These are phyloP conservation scores for Penicillium steckii DNA, from an alignment of 495 filamentous ascomycete genomes.

Conservation along the genomic window DNA sequence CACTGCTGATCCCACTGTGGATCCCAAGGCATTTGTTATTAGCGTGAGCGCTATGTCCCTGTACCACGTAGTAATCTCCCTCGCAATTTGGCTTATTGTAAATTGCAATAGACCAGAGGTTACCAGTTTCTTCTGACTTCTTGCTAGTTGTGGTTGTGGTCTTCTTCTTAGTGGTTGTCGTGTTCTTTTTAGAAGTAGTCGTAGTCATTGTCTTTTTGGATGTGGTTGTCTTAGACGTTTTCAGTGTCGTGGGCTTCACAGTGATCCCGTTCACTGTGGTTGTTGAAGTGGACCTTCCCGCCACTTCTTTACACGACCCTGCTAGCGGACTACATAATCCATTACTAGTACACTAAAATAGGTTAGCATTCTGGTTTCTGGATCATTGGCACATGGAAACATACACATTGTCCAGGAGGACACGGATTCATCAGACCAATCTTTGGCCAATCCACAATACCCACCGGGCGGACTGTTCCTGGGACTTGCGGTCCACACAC, in stretches of 20 bases:
- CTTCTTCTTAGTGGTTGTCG: background rate
- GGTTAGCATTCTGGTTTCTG: background rate
- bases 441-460: background rate
- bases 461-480: constrained; percentile 8
- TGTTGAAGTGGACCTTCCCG: too few species aligned
- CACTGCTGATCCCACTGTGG: background rate
- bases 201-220: too few species aligned
- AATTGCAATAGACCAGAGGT: constrained; percentile 5
- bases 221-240: background rate
- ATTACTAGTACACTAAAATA: background rate
- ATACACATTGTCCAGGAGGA: constrained; percentile 14
- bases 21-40: constrained; percentile 1
- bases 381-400: background rate
- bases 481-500: constrained; percentile 23
- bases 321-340: too few species aligned
- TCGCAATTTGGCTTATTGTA: constrained; percentile 2
- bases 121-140: background rate
- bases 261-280: background rate
- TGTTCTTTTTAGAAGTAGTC: too few species aligned
- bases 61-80: constrained; percentile 7
- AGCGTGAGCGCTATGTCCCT: constrained; percentile 3
- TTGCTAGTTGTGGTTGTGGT: background rate
- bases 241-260: background rate
- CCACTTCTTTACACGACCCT: too few species aligned
- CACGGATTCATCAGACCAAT: constrained; percentile 17